Conservation (phyloP, 352 stramenopile species). For the Globisporangium abappressorium region DNA sequence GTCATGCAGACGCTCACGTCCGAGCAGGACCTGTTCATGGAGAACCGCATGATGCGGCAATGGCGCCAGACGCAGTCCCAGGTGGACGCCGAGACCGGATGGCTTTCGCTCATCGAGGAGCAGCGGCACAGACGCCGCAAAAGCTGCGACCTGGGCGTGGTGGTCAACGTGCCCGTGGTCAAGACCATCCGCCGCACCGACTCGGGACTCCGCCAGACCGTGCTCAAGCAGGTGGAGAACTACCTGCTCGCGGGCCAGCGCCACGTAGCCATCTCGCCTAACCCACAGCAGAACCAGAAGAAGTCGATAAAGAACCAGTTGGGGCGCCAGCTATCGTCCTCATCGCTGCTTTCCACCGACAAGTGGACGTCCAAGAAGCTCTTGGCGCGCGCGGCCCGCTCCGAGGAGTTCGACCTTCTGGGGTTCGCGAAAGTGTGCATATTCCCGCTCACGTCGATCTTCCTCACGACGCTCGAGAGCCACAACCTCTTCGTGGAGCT, state of each 20-base stretch:
- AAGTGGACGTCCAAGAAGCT: slow-evolving; percentile 46
- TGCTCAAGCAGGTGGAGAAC: slow-evolving; percentile 50
- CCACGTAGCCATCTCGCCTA: background rate
- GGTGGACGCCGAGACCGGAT: slow-evolving; percentile 26
- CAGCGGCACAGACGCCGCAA: slow-evolving; percentile 42
- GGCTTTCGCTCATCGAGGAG: slow-evolving; percentile 55
- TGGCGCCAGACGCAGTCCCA: slow-evolving; percentile 18
- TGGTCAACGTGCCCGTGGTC: slow-evolving; percentile 14
- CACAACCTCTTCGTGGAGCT: slow-evolving; percentile 58
- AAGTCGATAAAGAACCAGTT: background rate
- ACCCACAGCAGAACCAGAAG: background rate
- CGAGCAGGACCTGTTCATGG: slow-evolving; percentile 63
- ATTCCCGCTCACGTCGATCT: slow-evolving; percentile 55
- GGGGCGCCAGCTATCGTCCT: background rate
- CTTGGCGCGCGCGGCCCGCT: slow-evolving; percentile 25
- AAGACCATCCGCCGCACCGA: slow-evolving; percentile 44
- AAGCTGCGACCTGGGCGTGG: slow-evolving; percentile 25
- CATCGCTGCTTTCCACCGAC: slow-evolving; percentile 7
- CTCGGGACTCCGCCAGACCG: slow-evolving; percentile 48
- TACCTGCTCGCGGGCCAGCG: slow-evolving; percentile 29
- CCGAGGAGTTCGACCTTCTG: slow-evolving; percentile 54
- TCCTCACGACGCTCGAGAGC: slow-evolving; percentile 66
- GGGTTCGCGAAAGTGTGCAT: slow-evolving; percentile 40
- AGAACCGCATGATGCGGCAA: slow-evolving; percentile 17
- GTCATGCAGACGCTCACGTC: slow-evolving; percentile 65